These are phyloP conservation scores for Lactifluus pinguis DNA, from an alignment of 768 basidiomycete genomes.

Conservation along the genomic window DNA sequence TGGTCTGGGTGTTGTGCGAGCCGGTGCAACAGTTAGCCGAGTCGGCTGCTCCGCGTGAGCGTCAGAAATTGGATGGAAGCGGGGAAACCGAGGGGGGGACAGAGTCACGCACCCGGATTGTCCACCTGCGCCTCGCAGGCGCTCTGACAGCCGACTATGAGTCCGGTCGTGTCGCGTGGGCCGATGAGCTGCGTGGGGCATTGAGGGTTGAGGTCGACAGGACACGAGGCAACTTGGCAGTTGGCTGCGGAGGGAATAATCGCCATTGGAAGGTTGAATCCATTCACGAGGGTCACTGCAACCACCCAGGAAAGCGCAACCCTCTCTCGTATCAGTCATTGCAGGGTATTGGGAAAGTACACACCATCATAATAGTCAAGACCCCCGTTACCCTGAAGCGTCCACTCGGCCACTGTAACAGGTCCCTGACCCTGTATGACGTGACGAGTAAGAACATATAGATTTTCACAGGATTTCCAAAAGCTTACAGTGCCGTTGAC, in stretches of 20 bases:
- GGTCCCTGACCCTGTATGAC: conserved; percentile 50
- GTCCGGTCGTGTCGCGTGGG: conserved; percentile 44
- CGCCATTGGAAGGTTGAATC: conserved; percentile 31
- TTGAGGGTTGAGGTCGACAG: conserved; percentile 24
- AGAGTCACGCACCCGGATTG: conserved; percentile 25
- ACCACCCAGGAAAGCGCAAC: not conserved
- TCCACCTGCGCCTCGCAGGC: conserved; percentile 40
- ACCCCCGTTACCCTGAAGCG: conserved; percentile 36
- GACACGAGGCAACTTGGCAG: conserved; percentile 22
- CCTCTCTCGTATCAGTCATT: not conserved
- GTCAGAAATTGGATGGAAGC: not conserved
- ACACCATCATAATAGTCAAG: conserved; percentile 54
- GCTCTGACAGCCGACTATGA: conserved; percentile 51
- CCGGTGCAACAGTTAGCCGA: conserved; percentile 33
- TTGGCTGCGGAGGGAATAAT: conserved; percentile 21
- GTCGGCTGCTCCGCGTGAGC: conserved; percentile 22
- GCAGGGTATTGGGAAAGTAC: not conserved
- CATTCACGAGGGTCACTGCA: conserved; percentile 58
- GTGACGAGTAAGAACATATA: not conserved
- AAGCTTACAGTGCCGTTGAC: conserved; percentile 20
- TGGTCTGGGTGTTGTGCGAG: conserved; percentile 26
- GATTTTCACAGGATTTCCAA: too few relatives aligned
- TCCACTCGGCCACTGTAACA: conserved; percentile 61
- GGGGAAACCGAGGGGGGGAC: not conserved
- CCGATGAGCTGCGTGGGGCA: conserved; percentile 45